These are phyloP conservation scores for Calonectria pteridis DNA, from an alignment of 2,329 filamentous ascomycete genomes.

Conservation along the genomic window DNA sequence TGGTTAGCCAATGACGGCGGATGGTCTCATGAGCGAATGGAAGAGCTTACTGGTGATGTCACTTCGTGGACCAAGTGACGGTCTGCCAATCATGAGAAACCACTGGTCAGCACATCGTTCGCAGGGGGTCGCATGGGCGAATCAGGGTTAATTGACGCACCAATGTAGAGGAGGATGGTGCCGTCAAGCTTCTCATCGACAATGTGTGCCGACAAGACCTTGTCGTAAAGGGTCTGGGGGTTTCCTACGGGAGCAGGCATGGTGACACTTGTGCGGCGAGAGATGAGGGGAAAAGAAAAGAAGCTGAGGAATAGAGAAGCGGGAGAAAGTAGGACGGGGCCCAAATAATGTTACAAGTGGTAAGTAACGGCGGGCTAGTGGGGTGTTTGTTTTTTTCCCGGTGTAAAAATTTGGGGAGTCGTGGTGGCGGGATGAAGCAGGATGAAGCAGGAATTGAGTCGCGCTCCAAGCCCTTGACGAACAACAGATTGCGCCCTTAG, in stretches of 20 bases:
- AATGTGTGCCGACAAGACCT: conserved; percentile 94
- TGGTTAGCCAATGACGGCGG: conserved; percentile 31
- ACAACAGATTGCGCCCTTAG: conserved; percentile 3
- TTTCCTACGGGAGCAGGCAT: conserved; percentile 82
- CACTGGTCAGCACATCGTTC: conserved; percentile 26
- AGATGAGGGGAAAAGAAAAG: conserved; percentile 11
- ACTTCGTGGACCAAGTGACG: conserved; percentile 98
- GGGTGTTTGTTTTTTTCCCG: conserved; percentile 1
- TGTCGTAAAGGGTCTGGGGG: conserved; percentile 94
- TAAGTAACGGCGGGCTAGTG: conserved; percentile 4
- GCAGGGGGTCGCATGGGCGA: neutral
- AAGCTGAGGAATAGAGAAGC: conserved; percentile 4
- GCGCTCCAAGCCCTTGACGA: conserved; percentile 11
- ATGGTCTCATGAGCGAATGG: neutral
- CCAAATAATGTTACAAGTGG: conserved; percentile 1
- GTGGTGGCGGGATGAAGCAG: conserved; percentile 17
- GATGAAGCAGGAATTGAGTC: conserved; percentile 21
- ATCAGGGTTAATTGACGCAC: conserved; percentile 62
- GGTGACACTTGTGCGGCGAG: conserved; percentile 50
- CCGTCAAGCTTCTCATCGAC: conserved; percentile 96
- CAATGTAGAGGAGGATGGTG: conserved; percentile 93
- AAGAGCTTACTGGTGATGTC: conserved; percentile 83
- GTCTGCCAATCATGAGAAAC: conserved; percentile 63
- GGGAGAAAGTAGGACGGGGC: conserved; percentile 13
- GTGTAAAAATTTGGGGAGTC: neutral